These are phyloP conservation scores for Ambrosia hybrid DNA, from an alignment of 140 eudicot species.

Conservation along the genomic window DNA sequence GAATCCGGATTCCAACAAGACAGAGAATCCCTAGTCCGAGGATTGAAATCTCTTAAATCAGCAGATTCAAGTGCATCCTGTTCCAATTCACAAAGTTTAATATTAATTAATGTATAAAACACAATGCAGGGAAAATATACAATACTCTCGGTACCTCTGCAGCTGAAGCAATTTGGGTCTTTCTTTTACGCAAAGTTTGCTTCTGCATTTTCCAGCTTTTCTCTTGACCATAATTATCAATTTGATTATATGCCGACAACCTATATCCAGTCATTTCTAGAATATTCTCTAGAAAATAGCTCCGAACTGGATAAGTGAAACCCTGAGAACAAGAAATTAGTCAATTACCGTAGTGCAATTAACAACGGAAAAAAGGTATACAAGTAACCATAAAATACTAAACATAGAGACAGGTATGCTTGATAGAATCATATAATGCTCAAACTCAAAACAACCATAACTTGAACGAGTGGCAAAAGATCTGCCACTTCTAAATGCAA, in stretches of 20 bases:
- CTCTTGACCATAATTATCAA: slow-evolving; percentile 96
- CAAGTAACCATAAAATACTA: background rate
- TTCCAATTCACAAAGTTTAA: slow-evolving; percentile 35
- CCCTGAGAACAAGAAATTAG: slow-evolving; percentile 60
- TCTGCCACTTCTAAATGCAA: background rate
- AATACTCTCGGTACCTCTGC: slow-evolving; percentile 65
- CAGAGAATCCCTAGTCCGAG: slow-evolving; percentile 64
- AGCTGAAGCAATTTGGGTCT: slow-evolving; percentile 90
- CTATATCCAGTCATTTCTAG: slow-evolving; percentile 78
- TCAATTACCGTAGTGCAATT: too few species aligned
- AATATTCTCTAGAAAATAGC: slow-evolving; percentile 83
- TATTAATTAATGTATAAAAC: slow-evolving; percentile 3
- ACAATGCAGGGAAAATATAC: background rate
- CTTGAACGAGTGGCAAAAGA: background rate
- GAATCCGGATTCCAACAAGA: slow-evolving; percentile 99
- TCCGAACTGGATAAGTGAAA: slow-evolving; percentile 87
- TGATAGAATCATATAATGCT: slow-evolving; percentile 13
- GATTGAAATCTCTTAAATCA: slow-evolving; percentile 63
- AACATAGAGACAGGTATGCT: background rate
- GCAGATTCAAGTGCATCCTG: slow-evolving; percentile 84
- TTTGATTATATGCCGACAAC: slow-evolving; percentile 82
- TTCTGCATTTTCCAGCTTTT: slow-evolving; percentile 96
- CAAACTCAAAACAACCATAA: background rate
- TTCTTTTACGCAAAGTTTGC: slow-evolving; percentile 73
- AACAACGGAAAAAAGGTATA: background rate